These are phyloP conservation scores for Skeletonema menzelii DNA, from an alignment of 108 stramenopile species.

Conservation along the genomic window DNA sequence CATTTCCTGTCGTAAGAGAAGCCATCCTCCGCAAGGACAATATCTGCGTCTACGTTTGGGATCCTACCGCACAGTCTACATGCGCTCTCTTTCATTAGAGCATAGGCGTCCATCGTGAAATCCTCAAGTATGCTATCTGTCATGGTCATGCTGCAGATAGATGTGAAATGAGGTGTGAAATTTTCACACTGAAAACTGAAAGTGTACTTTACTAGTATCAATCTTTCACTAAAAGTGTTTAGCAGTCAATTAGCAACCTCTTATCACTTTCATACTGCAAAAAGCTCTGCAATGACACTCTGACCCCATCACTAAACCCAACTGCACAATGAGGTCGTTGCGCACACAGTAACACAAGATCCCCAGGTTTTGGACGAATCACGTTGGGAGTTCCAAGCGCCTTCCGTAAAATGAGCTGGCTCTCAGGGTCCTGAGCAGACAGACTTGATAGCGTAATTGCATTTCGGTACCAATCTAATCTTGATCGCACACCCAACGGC, in stretches of 20 bases:
- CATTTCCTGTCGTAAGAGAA: neutral
- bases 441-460: slow-evolving; percentile 69
- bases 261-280: slow-evolving; percentile 57
- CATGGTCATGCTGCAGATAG: too few species aligned
- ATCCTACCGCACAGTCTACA: slow-evolving; percentile 10
- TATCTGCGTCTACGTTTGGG: neutral
- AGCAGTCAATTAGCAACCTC: slow-evolving; percentile 68
- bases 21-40: slow-evolving; percentile 10
- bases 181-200: neutral
- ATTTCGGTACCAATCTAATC: slow-evolving; percentile 87
- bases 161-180: neutral
- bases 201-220: too few species aligned
- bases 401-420: slow-evolving; percentile 59
- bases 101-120: slow-evolving; percentile 12
- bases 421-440: slow-evolving; percentile 75
- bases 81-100: neutral
- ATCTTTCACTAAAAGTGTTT: neutral
- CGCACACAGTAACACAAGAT: slow-evolving; percentile 80
- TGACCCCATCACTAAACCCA: slow-evolving; percentile 68
- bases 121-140: too few species aligned
- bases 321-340: slow-evolving; percentile 86
- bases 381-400: slow-evolving; percentile 58
- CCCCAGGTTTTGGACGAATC: slow-evolving; percentile 69
- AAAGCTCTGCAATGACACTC: slow-evolving; percentile 84
- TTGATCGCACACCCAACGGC: slow-evolving; percentile 70